phyloP scores from a whole-genome alignment of 2,329 filamentous ascomycete genomes.

The Coniochaeta hoffmannii region DNA sequence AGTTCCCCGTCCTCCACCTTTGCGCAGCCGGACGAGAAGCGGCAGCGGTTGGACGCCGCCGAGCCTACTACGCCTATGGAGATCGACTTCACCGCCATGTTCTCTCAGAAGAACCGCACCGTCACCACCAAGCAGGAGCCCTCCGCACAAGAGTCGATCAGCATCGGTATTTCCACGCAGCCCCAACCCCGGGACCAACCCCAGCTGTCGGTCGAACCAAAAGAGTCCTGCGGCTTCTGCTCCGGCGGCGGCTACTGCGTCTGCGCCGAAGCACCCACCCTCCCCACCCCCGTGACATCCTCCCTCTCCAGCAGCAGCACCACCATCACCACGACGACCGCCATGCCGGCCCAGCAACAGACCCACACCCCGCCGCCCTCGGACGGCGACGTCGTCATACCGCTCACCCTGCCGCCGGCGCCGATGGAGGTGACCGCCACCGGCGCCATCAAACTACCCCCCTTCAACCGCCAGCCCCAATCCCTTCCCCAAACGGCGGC shows the following conservation, averaged over 20 bases:
- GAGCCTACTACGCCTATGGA: constrained; percentile 43
- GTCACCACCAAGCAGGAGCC: constrained; percentile 5
- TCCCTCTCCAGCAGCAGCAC: constrained; percentile 4
- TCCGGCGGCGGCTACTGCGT: constrained; percentile 75
- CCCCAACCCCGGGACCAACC: constrained; percentile 19
- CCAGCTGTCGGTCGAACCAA: constrained; percentile 33
- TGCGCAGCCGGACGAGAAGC: constrained; percentile 43
- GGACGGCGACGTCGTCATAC: constrained; percentile 53
- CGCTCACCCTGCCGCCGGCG: constrained; percentile 21
- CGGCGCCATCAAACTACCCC: constrained; percentile 53
- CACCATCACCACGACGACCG: constrained; percentile 22
- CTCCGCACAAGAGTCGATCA: constrained; percentile 15
- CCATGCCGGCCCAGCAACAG: constrained; percentile 34
- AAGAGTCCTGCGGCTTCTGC: constrained; percentile 76
- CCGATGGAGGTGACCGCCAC: constrained; percentile 54
- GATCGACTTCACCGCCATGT: constrained; percentile 66
- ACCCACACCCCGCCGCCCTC: constrained; percentile 51
- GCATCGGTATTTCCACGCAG: constrained; percentile 1
- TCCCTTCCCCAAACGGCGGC: neutral
- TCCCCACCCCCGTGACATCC: constrained; percentile 10
- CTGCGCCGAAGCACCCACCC: constrained; percentile 52
- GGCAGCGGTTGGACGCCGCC: constrained; percentile 39
- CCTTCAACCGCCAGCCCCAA: constrained; percentile 13
- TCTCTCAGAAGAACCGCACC: constrained; percentile 37
- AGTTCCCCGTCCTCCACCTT: constrained; percentile 34